Evolutionary conservation across 768 basidiomycete genomes (phyloP).

Genomic region (Astraeus odoratus): DNA sequence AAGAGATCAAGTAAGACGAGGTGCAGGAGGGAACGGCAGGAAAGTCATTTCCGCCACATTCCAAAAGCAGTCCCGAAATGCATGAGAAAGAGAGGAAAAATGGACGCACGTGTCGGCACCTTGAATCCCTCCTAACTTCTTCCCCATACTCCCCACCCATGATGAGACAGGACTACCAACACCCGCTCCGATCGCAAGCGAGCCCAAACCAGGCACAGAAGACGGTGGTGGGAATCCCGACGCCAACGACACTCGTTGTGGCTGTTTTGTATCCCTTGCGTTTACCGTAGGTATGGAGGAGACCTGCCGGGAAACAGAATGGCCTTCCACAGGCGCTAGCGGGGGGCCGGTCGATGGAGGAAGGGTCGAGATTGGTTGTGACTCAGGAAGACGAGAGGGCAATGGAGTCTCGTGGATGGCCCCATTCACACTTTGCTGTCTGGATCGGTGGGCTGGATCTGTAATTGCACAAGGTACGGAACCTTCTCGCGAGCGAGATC

Average conservation of each 20-base stretch:
- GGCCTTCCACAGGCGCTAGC: too few relatives aligned
- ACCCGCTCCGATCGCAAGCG: conserved; percentile 23
- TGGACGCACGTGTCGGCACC: conserved; percentile 45
- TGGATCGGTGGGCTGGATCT: neutral
- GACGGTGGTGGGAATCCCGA: conserved; percentile 26
- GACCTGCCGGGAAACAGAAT: too few relatives aligned
- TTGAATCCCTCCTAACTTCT: conserved; percentile 54
- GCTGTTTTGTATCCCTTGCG: neutral
- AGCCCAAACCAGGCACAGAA: conserved; percentile 35
- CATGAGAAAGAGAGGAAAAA: neutral
- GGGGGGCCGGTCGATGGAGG: neutral
- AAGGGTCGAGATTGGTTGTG: neutral
- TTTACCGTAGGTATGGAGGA: neutral
- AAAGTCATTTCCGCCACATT: too few relatives aligned
- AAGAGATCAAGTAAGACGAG: neutral
- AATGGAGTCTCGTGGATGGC: neutral
- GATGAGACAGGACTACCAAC: conserved; percentile 28
- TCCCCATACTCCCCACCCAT: conserved; percentile 56
- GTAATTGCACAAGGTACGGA: neutral
- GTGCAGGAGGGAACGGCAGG: too few relatives aligned
- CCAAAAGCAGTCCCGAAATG: neutral
- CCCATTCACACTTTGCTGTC: neutral
- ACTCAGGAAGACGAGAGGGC: neutral
- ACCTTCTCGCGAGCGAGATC: neutral
- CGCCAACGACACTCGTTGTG: neutral